Base-by-base conservation (phyloP, 2,329 filamentous ascomycete genomes). In the Aspergillus quadrilineatus region DNA sequence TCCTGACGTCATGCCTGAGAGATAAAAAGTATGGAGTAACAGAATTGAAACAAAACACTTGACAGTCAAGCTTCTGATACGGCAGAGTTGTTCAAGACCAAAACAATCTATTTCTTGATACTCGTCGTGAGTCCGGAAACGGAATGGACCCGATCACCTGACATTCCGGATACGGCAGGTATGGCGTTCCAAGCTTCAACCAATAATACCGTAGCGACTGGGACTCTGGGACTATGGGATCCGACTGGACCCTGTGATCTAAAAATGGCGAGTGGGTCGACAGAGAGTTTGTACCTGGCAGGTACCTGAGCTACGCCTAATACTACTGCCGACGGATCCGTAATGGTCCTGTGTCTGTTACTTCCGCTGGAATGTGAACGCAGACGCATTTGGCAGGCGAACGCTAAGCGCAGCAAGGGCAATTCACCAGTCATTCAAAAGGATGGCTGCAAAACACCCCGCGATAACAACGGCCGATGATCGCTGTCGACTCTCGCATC, bases 301-400 rank as follows among this genome's bases (percentile, higher is more conserved):
- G 9, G 41, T 52, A 22, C 41, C 50, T 52, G 50, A 22, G 22
- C 22, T 22, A 22, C 22, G 22, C 1, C 22, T 22, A 22, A 22
- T 22, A 22, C 22, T 22, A 22, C 22, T 22, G 22, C 22, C 22
- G 22, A 22, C 22, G 22, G 10, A 50, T 29, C 29, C 22, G 7
- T 15, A 6, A 14, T 22, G n/a, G 8, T 17, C 39, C 22, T 49
- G 8, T 9, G 10, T 32, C 14, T 37, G 39, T 41, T 14, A 41
- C 32, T 52, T 52, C 36, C 50, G 41, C 28, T 6, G 42, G 50
- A 52, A 52, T 52, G 50, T 29, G 39, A 43, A 7, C n/a, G 29
- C 36, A 42, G 22, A 50, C 48, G 48, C 48, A 50, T 30, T 43
- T 50, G 37, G 48, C 10, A 51, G 42, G 50, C 22, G 28, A 30